Evolutionary conservation across 495 filamentous ascomycete genomes (phyloP), one percentile per base, ranked within the genome.

Genomic region (Tuber indicum): DNA sequence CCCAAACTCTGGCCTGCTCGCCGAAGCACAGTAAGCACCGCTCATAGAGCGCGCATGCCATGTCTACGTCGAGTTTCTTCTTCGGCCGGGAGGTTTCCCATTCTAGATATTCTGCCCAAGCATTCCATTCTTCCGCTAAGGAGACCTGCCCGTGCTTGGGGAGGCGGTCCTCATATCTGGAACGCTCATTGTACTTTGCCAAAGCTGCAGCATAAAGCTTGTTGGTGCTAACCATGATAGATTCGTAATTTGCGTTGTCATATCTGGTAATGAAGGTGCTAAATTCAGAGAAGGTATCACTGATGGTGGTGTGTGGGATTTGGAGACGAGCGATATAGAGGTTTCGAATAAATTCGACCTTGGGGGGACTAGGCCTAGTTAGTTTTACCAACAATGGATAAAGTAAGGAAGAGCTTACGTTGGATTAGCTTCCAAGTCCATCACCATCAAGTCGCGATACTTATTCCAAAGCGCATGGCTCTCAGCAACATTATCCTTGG

Each of bases 401-500:
- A 86, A 3, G 86, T 85, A 71, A 86, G 87, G n/a, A 88, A 86
- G 58, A 88, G 85, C 84, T 87, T 79, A 76, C 73, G 86, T 81
- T 87, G 87, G 83, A 87, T 85, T 82, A 87, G 87, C 80, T 87
- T 87, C 75, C 79, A 92, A 77, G 87, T 92, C 93, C 86, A 88
- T 84, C 75, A 88, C 81, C 42, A 90, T 81, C 32, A 92, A 83
- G 44, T 91, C 87, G 16, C 90, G 85, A 73, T 91, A 94, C 76
- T 90, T 91, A 82, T 97, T 90, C 94, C 94, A 99, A n/a, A 98
- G 87, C 72, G 91, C 81, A 81, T 96, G 89, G 85, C 94, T 97
- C 82, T 97, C 93, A 81, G 90, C 88, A 76, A 98, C 88, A 80
- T 92, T 91, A 86, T 91, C 93, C 81, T 91, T 89, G 21, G 93